Conservation (phyloP, 2,329 filamentous ascomycete genomes). For the Bipolaris zeicola region DNA sequence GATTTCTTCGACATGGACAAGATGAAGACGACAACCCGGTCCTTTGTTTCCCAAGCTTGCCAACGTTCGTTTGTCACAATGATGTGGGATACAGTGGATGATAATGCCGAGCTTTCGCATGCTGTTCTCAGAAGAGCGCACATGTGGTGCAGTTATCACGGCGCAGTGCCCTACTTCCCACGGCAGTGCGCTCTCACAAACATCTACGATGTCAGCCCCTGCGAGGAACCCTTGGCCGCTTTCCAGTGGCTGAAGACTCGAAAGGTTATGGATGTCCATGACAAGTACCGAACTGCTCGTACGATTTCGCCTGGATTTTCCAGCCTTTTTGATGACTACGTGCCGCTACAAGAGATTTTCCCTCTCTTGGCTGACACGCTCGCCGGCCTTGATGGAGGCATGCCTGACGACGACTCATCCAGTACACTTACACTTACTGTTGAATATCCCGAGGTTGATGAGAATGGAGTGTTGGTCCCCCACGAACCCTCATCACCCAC, state of each 20-base stretch:
- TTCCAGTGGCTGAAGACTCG: conserved; percentile 48
- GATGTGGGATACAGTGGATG: conserved; percentile 49
- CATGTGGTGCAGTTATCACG: conserved; percentile 48
- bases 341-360: conserved; percentile 37
- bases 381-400: conserved; percentile 32
- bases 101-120: conserved; percentile 42
- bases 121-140: conserved; percentile 44
- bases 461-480: conserved; percentile 34
- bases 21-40: conserved; percentile 47
- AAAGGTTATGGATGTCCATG: conserved; percentile 46
- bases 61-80: conserved; percentile 44
- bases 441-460: conserved; percentile 42
- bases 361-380: conserved; percentile 33
- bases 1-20: conserved; percentile 49
- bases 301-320: conserved; percentile 37
- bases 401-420: conserved; percentile 31
- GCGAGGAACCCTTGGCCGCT: conserved; percentile 43
- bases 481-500: conserved; percentile 23
- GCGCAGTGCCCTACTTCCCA: conserved; percentile 38
- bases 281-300: conserved; percentile 39
- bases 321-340: conserved; percentile 40
- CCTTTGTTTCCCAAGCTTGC: conserved; percentile 46
- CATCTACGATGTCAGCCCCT: conserved; percentile 30
- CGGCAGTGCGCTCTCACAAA: conserved; percentile 33
- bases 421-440: conserved; percentile 40